Percentiles rank a stretch among this genome's conserved stretches.
These are phyloP conservation scores for Omphalotus olearius DNA, from an alignment of 1,284 basidiomycete species.

Conservation along the genomic window DNA sequence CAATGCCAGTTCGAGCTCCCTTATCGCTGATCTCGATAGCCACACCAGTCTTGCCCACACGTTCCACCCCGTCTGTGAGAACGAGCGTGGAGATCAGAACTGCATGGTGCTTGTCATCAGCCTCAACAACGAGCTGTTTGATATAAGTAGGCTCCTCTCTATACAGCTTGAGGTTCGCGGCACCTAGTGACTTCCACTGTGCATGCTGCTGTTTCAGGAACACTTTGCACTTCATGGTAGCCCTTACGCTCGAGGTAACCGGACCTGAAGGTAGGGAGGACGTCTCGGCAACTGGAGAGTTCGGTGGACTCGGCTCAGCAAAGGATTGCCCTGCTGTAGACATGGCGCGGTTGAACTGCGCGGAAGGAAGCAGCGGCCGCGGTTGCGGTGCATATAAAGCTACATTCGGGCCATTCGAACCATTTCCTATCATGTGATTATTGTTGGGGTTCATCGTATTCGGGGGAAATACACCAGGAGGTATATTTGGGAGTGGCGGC, in stretches of 20 bases:
- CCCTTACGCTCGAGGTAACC: conserved; percentile 70
- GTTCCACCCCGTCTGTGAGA: conserved; percentile 92
- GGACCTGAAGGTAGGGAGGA: conserved; percentile 53
- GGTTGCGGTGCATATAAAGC: conserved; percentile 42
- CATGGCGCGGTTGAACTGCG: conserved; percentile 46
- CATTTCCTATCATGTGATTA: conserved; percentile 1
- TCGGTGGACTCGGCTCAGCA: conserved; percentile 72
- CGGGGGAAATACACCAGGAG: conserved; percentile 36
- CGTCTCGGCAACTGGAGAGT: conserved; percentile 65
- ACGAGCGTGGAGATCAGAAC: conserved; percentile 94
- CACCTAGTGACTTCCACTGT: conserved; percentile 95
- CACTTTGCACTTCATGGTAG: conserved; percentile 98
- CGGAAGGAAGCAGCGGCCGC: conserved; percentile 61
- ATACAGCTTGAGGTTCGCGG: conserved; percentile 86
- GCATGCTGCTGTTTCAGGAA: conserved; percentile 94
- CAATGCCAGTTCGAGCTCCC: conserved; percentile 88
- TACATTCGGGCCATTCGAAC: conserved; percentile 27
- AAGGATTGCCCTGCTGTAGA: conserved; percentile 51
- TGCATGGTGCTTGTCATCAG: conserved; percentile 74
- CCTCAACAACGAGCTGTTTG: conserved; percentile 96
- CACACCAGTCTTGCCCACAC: conserved; percentile 96
- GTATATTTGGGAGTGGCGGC: conserved; percentile 46
- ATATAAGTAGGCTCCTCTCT: conserved; percentile 79
- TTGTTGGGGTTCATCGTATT: conserved; percentile 24
- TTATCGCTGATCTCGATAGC: conserved; percentile 93